These are phyloP conservation scores for Schizopora paradoxa DNA, from an alignment of 1,284 basidiomycete genomes.

Conservation along the genomic window DNA sequence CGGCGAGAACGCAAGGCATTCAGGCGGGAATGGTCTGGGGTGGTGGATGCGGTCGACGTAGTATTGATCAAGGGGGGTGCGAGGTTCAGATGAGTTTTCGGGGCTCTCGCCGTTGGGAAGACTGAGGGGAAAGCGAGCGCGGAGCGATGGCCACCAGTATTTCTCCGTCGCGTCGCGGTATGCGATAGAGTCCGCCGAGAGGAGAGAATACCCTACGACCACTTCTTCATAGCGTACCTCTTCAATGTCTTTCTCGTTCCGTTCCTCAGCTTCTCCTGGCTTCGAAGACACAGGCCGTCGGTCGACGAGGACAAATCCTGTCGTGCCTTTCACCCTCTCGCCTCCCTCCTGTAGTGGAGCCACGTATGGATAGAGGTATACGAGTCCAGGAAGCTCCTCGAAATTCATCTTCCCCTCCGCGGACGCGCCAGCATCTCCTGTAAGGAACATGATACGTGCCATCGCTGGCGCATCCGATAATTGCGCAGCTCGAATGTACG, in stretches of 20 bases:
- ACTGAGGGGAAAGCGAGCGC: constrained; percentile 13
- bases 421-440: constrained; percentile 18
- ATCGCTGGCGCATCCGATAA: no score
- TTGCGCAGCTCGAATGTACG: no score
- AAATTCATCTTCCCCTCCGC: constrained; percentile 14
- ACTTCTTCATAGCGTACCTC: background rate
- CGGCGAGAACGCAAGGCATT: constrained; percentile 11
- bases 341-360: no score
- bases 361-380: constrained; percentile 20
- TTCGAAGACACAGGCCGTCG: no score
- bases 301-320: constrained; percentile 19
- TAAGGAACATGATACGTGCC: no score
- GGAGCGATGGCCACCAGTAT: constrained; percentile 17
- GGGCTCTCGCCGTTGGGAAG: background rate
- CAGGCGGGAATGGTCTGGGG: background rate
- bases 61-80: background rate
- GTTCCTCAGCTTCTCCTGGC: no score
- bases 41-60: background rate
- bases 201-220: constrained; percentile 20
- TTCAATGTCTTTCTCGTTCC: no score
- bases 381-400: constrained; percentile 15
- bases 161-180: constrained; percentile 13
- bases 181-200: constrained; percentile 15
- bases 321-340: constrained; percentile 9
- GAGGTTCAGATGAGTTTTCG: constrained; percentile 6